These are phyloP conservation scores for Scenedesmus sp. DNA, from an alignment of 163 green algal species.

Conservation along the genomic window DNA sequence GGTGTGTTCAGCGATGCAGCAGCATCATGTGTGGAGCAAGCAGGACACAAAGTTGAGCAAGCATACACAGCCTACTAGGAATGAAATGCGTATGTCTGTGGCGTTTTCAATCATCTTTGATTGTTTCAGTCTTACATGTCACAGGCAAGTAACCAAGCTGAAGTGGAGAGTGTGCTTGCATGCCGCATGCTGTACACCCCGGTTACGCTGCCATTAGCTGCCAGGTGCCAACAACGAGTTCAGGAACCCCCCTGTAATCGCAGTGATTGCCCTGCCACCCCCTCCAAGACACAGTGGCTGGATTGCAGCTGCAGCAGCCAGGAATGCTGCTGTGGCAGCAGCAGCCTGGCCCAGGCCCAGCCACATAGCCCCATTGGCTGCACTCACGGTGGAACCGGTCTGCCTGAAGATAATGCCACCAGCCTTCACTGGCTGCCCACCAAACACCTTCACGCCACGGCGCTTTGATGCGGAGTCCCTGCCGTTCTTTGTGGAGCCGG, in stretches of 20 bases:
- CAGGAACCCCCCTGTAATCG: neutral
- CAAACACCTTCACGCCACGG: conserved; percentile 98
- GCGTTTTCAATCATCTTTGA: too few species aligned
- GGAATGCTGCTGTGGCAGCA: neutral
- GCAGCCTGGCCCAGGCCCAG: conserved; percentile 10
- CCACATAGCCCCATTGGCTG: conserved; percentile 9
- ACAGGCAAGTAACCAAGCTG: too few species aligned
- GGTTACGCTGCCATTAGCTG: neutral
- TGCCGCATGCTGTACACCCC: neutral
- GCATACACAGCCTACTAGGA: too few species aligned
- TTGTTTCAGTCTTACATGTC: too few species aligned
- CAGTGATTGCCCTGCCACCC: neutral
- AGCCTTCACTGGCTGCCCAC: conserved; percentile 92
- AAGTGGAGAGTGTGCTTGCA: too few species aligned
- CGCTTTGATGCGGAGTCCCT: conserved; percentile 93
- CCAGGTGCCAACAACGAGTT: neutral
- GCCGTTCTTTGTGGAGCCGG: conserved; percentile 96
- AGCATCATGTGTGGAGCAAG: too few species aligned
- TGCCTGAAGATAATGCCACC: conserved; percentile 98
- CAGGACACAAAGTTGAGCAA: too few species aligned
- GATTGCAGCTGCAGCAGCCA: neutral
- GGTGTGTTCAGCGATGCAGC: too few species aligned
- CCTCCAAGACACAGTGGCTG: neutral
- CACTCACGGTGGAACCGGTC: conserved; percentile 81
- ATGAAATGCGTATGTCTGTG: too few species aligned